A percentile compares a stretch with the other conserved stretches of the same genome.
These are phyloP conservation scores for Herpotrichia juniperi DNA, from an alignment of 2,329 filamentous ascomycete genomes.

Conservation along the genomic window DNA sequence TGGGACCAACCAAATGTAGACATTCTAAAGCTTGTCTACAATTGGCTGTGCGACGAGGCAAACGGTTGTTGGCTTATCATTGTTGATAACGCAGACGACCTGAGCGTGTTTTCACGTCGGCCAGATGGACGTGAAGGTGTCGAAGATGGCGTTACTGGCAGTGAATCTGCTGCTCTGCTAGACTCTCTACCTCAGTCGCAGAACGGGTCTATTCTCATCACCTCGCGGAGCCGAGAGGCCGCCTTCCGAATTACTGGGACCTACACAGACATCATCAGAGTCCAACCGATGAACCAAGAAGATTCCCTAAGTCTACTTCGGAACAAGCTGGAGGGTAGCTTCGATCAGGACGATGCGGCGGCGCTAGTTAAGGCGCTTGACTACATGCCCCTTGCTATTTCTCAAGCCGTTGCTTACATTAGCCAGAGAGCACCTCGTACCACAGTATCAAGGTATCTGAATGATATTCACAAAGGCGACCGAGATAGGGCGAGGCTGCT, in stretches of 20 bases:
- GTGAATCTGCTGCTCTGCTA: constrained; percentile 7
- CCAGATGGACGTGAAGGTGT: constrained; percentile 3
- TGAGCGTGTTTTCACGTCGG: constrained; percentile 11
- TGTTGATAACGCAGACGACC: constrained; percentile 19
- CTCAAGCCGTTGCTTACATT: constrained; percentile 20
- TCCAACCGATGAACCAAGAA: constrained; percentile 28
- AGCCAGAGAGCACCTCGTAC: background rate
- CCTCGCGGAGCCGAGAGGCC: constrained; percentile 18
- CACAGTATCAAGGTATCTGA: constrained; percentile 5
- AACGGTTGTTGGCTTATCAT: constrained; percentile 21
- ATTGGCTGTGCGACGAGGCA: constrained; percentile 15
- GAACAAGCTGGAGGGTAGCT: constrained; percentile 19
- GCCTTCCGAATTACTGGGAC: constrained; percentile 19
- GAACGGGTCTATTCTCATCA: constrained; percentile 21
- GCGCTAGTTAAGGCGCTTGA: constrained; percentile 31
- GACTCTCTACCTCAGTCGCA: constrained; percentile 15
- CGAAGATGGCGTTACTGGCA: background rate
- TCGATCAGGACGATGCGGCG: constrained; percentile 5
- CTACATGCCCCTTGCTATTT: constrained; percentile 40
- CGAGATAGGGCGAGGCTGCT: constrained; percentile 5
- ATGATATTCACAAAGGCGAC: constrained; percentile 8
- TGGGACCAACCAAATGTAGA: constrained; percentile 15
- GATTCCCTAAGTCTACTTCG: constrained; percentile 26
- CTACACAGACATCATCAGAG: constrained; percentile 14
- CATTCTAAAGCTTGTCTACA: constrained; percentile 13